These are phyloP conservation scores for Torulaspora indica DNA, from an alignment of 805 yeast species.

Conservation along the genomic window DNA sequence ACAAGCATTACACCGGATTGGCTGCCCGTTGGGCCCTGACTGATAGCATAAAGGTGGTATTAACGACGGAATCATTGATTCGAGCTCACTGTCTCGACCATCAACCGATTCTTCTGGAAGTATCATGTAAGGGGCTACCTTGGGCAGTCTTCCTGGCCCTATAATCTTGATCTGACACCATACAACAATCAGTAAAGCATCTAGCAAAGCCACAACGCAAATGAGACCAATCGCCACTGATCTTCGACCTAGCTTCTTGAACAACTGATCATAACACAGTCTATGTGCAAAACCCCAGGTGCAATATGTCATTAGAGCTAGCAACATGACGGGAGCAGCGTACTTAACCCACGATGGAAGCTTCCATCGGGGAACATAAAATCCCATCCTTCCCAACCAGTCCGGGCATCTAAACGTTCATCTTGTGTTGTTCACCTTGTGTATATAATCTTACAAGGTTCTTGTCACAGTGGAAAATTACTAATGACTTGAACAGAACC, in stretches of 20 bases:
- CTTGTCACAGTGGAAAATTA: background rate
- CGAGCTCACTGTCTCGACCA: background rate
- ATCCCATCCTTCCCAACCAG: slow-evolving; percentile 2
- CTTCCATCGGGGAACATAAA: slow-evolving; percentile 1
- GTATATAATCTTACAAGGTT: background rate
- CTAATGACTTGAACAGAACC: background rate
- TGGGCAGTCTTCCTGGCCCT: slow-evolving; percentile 31
- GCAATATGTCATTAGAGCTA: slow-evolving; percentile 38
- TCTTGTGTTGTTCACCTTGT: background rate
- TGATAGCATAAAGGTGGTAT: slow-evolving; percentile 55
- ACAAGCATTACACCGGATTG: slow-evolving; percentile 70
- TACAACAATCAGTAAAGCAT: slow-evolving; percentile 10
- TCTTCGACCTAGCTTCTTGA: slow-evolving; percentile 11
- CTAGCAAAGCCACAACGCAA: slow-evolving; percentile 14
- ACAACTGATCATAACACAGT: slow-evolving; percentile 39
- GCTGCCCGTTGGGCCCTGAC: slow-evolving; percentile 70
- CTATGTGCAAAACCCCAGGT: slow-evolving; percentile 44
- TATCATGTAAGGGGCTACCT: slow-evolving; percentile 25
- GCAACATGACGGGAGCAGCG: slow-evolving; percentile 29
- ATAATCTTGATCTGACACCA: slow-evolving; percentile 24
- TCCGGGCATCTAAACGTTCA: background rate
- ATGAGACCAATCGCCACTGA: slow-evolving; percentile 27
- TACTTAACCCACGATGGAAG: slow-evolving; percentile 13
- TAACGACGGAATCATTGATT: slow-evolving; percentile 22
- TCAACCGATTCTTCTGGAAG: slow-evolving; percentile 8